These are phyloP conservation scores for Zymoseptoria passerinii DNA, from an alignment of 2,329 filamentous ascomycete genomes.

Conservation along the genomic window DNA sequence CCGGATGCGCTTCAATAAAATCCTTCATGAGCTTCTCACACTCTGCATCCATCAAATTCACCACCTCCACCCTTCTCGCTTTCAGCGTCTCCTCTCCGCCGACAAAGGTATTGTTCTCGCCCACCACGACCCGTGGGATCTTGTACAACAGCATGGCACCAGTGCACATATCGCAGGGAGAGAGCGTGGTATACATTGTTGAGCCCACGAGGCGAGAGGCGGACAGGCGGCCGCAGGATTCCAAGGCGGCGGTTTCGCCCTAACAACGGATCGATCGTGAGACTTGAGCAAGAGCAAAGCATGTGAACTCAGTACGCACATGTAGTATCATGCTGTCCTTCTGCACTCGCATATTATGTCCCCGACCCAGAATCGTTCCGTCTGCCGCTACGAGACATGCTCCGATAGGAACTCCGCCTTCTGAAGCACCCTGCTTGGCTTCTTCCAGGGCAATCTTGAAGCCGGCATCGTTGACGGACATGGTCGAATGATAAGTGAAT, in stretches of 20 bases:
- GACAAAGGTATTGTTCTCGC: conserved; percentile 67
- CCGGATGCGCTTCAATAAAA: conserved; percentile 65
- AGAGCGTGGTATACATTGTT: conserved; percentile 78
- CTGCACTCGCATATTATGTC: conserved; percentile 69
- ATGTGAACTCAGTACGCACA: conserved; percentile 36
- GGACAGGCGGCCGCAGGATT: conserved; percentile 63
- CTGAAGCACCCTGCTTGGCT: conserved; percentile 46
- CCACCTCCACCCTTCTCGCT: conserved; percentile 60
- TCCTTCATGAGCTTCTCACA: conserved; percentile 61
- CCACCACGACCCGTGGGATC: conserved; percentile 64
- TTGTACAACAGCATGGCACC: conserved; percentile 71
- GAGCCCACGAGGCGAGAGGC: conserved; percentile 60
- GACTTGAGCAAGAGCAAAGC: neutral
- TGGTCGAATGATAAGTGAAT: conserved; percentile 1
- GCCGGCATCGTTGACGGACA: conserved; percentile 37
- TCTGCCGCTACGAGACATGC: conserved; percentile 58
- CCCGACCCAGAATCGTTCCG: conserved; percentile 61
- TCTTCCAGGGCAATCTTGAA: conserved; percentile 52
- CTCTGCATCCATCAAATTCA: conserved; percentile 58
- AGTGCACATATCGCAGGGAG: conserved; percentile 75
- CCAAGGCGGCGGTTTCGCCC: conserved; percentile 69
- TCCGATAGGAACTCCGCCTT: conserved; percentile 52
- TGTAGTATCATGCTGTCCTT: conserved; percentile 63
- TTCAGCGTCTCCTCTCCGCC: conserved; percentile 65
- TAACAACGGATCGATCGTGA: conserved; percentile 27